phyloP scores from a whole-genome alignment of 2,329 filamentous ascomycete species.

The Scopulariopsis brevicaulis region DNA sequence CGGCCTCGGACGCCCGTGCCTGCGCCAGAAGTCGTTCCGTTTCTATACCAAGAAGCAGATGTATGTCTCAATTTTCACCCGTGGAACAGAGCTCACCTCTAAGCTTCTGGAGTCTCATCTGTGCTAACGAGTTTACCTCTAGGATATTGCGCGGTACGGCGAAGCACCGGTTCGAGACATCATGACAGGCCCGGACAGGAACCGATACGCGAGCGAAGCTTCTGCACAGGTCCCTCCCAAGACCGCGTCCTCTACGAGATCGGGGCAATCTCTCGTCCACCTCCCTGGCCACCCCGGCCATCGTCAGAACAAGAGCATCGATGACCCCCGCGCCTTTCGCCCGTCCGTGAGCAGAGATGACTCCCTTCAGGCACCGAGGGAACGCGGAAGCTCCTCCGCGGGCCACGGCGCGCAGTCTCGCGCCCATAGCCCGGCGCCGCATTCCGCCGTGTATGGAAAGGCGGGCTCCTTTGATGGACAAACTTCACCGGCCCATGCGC shows the following conservation, averaged over 20 bases:
- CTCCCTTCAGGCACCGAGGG: conserved; percentile 41
- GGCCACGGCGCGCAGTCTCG: conserved; percentile 41
- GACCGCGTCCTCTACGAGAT: conserved; percentile 52
- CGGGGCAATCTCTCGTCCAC: conserved; percentile 50
- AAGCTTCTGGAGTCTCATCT: background rate
- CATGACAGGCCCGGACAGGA: conserved; percentile 57
- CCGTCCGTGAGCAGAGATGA: conserved; percentile 71
- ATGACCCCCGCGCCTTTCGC: conserved; percentile 53
- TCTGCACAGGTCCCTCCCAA: conserved; percentile 39
- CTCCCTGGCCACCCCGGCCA: conserved; percentile 48
- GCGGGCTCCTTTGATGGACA: conserved; percentile 37
- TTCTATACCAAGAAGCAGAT: conserved; percentile 81
- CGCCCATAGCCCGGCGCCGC: conserved; percentile 74
- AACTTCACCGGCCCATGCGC: conserved; percentile 44
- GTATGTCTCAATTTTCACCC: conserved; percentile 32
- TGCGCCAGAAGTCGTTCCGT: conserved; percentile 92
- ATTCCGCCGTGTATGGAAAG: conserved; percentile 41
- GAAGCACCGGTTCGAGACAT: conserved; percentile 66
- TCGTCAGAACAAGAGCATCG: conserved; percentile 60
- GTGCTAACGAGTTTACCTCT: background rate
- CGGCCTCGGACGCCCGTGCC: conserved; percentile 77
- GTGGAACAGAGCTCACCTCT: conserved; percentile 3
- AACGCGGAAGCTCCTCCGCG: conserved; percentile 32
- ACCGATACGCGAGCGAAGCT: conserved; percentile 46
- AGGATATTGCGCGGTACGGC: conserved; percentile 68